Conservation (phyloP, 768 basidiomycete species). For the Suillus americanus region DNA sequence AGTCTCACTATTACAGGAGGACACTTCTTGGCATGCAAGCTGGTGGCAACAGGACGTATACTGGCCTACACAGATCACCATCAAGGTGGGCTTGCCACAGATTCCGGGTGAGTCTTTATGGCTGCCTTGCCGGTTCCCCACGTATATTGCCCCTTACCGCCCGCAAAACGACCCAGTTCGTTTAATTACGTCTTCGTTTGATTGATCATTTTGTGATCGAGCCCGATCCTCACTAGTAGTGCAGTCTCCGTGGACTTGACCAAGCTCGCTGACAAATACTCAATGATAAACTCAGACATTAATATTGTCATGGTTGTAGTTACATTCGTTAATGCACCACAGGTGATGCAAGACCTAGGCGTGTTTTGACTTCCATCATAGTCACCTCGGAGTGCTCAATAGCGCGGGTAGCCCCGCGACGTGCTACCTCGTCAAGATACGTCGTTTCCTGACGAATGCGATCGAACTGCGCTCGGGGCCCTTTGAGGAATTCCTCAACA, state of each 20-base stretch:
- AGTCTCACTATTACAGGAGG: neutral
- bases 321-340: neutral
- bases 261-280: slow-evolving; percentile 22
- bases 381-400: slow-evolving; percentile 58
- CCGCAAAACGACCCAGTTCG: no score
- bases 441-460: slow-evolving; percentile 55
- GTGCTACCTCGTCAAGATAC: slow-evolving; percentile 64
- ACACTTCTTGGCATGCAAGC: neutral
- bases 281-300: neutral
- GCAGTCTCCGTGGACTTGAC: slow-evolving; percentile 52
- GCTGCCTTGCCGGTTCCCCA: no score
- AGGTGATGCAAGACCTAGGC: slow-evolving; percentile 53
- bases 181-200: no score
- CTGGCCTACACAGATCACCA: neutral
- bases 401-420: slow-evolving; percentile 63
- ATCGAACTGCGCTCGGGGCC: slow-evolving; percentile 70
- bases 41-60: neutral
- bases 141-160: no score
- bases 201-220: neutral
- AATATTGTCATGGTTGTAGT: neutral
- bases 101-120: no score
- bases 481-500: slow-evolving; percentile 62
- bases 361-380: slow-evolving; percentile 63
- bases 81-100: neutral
- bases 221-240: slow-evolving; percentile 21